phyloP scores from a whole-genome alignment of 2,329 filamentous ascomycete genomes.

The Fusarium sp. region DNA sequence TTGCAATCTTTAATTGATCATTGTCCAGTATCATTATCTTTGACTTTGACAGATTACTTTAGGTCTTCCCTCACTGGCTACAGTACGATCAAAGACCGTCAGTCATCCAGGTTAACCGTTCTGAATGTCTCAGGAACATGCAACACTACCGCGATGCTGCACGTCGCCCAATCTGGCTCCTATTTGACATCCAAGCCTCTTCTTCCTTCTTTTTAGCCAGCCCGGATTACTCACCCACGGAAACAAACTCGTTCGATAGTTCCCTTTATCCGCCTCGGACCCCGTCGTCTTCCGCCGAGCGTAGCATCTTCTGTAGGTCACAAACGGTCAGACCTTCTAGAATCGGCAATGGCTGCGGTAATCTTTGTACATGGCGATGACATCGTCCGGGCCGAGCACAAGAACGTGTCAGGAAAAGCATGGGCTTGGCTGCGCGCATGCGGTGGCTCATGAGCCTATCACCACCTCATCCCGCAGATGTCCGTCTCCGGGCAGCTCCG shows the following conservation, averaged over 20 bases:
- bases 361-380: constrained; percentile 7
- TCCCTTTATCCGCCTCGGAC: constrained; percentile 1
- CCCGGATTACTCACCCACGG: not conserved
- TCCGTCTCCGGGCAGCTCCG: not conserved
- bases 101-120: not conserved
- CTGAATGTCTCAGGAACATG: not conserved
- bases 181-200: not conserved
- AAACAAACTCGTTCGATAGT: not conserved
- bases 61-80: not conserved
- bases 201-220: not conserved
- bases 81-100: not conserved
- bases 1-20: not conserved
- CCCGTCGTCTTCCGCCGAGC: constrained; percentile 14
- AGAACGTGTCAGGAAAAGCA: constrained; percentile 3
- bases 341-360: constrained; percentile 13
- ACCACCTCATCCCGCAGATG: not conserved
- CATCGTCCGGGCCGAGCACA: constrained; percentile 8
- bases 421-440: constrained; percentile 8
- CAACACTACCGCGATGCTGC: not conserved
- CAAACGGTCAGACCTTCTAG: constrained; percentile 18
- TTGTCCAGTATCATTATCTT: not conserved
- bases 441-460: constrained; percentile 4
- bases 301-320: constrained; percentile 25
- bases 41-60: not conserved
- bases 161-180: not conserved